phyloP scores from a whole-genome alignment of 2,329 filamentous ascomycete genomes.

The Aspergillus sergii region DNA sequence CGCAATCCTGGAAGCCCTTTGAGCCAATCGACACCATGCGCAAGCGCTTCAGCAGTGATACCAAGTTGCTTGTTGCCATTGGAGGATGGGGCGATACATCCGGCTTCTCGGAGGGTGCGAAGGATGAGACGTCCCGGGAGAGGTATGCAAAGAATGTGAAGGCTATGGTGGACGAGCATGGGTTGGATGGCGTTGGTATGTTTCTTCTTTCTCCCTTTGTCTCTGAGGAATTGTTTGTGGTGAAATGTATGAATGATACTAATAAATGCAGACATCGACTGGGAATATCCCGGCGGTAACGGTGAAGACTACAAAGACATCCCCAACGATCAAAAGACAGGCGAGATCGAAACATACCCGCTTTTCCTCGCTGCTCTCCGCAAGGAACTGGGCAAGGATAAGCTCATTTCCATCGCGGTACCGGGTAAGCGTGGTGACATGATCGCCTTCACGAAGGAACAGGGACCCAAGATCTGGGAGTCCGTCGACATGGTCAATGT shows the following conservation, averaged over 20 bases:
- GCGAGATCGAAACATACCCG: conserved; percentile 65
- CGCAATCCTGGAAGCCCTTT: conserved; percentile 56
- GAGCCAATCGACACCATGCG: conserved; percentile 56
- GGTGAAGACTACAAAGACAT: conserved; percentile 67
- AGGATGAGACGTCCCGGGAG: conserved; percentile 53
- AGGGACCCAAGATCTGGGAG: conserved; percentile 60
- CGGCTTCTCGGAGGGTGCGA: conserved; percentile 63
- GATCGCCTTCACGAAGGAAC: conserved; percentile 64
- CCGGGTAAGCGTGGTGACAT: conserved; percentile 66
- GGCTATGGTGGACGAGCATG: conserved; percentile 62
- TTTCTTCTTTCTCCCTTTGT: background rate
- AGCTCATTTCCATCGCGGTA: conserved; percentile 68
- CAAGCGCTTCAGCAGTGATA: conserved; percentile 54
- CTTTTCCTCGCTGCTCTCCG: conserved; percentile 63
- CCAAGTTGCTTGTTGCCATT: conserved; percentile 70
- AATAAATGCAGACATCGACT: conserved; percentile 61
- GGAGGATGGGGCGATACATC: conserved; percentile 73
- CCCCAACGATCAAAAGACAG: conserved; percentile 60
- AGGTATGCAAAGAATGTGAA: conserved; percentile 67
- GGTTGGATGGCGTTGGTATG: conserved; percentile 66
- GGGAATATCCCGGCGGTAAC: conserved; percentile 66
- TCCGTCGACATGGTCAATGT: conserved; percentile 69
- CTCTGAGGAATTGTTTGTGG: no score
- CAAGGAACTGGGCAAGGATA: conserved; percentile 57
- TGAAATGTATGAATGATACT: background rate